Percentiles rank a stretch among this genome's conserved stretches.
Evolutionary conservation across 176 grass and related monocot genomes (phyloP).

Genomic region (Phoenix dactylifera): DNA sequence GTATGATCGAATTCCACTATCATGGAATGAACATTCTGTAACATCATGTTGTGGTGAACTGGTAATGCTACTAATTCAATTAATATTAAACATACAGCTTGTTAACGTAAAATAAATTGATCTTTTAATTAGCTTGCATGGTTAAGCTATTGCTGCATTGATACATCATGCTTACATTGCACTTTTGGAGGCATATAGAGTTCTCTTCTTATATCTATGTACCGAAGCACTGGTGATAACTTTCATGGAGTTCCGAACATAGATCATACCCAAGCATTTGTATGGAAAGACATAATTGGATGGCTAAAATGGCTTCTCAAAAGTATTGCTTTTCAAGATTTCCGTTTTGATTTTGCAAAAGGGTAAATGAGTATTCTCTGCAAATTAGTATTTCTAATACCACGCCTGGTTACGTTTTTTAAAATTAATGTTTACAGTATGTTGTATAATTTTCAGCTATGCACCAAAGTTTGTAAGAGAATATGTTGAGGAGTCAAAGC

Average conservation of each 20-base stretch:
- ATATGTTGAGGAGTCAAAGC: slow-evolving; percentile 83
- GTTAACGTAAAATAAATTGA: no score
- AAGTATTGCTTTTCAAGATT: slow-evolving; percentile 78
- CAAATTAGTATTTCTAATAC: no score
- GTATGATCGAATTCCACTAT: slow-evolving; percentile 77
- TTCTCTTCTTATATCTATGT: slow-evolving; percentile 1
- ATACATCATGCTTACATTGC: background rate
- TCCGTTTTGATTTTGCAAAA: slow-evolving; percentile 96
- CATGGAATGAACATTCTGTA: slow-evolving; percentile 87
- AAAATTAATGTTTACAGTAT: no score
- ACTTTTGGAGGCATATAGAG: background rate
- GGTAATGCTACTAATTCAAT: slow-evolving; percentile 28
- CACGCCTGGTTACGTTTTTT: no score
- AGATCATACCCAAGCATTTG: slow-evolving; percentile 92
- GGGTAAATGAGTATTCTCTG: slow-evolving; percentile 32
- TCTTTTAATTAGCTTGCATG: no score
- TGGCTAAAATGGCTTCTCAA: slow-evolving; percentile 75
- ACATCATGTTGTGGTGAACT: slow-evolving; percentile 92
- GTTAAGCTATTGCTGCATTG: no score
- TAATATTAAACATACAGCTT: no score
- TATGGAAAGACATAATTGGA: slow-evolving; percentile 74
- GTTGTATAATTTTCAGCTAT: slow-evolving; percentile 52
- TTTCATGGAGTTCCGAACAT: slow-evolving; percentile 86
- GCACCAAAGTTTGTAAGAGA: slow-evolving; percentile 70
- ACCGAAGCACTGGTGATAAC: slow-evolving; percentile 58